These are phyloP conservation scores for Pistacia integerrima DNA, from an alignment of 345 rosid genomes.

Conservation along the genomic window DNA sequence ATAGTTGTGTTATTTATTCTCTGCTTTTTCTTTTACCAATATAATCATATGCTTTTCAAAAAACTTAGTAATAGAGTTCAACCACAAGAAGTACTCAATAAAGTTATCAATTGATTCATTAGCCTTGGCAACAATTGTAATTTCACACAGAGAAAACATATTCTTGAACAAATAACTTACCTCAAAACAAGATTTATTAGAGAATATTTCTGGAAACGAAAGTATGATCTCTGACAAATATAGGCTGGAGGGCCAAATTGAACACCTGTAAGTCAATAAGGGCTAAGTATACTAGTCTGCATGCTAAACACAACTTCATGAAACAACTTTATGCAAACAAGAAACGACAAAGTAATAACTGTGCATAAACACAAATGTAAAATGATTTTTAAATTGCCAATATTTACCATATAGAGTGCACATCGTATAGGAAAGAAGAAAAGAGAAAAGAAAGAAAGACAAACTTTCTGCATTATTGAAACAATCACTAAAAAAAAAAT, in stretches of 20 bases:
- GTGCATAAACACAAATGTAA: neutral
- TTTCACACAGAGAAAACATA: neutral
- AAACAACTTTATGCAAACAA: neutral
- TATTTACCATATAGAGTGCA: neutral
- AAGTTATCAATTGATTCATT: conserved; percentile 3
- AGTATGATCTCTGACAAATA: conserved; percentile 74
- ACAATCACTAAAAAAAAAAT: neutral
- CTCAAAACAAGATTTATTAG: conserved; percentile 75
- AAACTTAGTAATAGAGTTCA: neutral
- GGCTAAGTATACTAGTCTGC: conserved; percentile 7
- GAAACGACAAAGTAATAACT: neutral
- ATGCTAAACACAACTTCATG: neutral
- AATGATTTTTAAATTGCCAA: neutral
- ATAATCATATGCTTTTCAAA: neutral
- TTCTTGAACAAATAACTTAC: conserved; percentile 32
- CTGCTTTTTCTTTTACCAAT: neutral
- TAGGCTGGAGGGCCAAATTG: conserved; percentile 83
- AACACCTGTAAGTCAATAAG: conserved; percentile 56
- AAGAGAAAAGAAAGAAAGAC: neutral
- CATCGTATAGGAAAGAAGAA: neutral
- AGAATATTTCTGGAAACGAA: conserved; percentile 66
- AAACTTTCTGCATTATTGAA: neutral
- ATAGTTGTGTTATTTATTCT: neutral
- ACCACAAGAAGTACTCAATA: neutral
- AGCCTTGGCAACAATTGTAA: neutral